phyloP scores from a whole-genome alignment of 208 protist genomes.

The Lotmaria passim region DNA sequence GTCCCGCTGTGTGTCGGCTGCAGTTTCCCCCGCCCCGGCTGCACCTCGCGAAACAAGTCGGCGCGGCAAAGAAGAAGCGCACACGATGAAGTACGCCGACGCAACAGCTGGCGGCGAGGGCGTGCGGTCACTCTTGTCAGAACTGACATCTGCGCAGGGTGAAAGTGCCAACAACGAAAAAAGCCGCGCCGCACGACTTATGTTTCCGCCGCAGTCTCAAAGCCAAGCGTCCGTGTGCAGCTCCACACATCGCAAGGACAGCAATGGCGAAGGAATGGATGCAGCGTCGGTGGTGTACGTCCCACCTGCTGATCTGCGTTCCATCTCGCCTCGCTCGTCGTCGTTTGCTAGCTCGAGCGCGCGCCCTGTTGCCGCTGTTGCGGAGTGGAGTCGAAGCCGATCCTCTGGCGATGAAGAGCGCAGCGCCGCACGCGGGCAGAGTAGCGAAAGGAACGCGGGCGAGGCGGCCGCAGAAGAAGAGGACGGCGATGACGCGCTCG shows the following conservation, averaged over 20 bases:
- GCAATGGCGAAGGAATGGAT: not conserved
- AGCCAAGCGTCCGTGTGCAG: not conserved
- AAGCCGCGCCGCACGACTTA: too few relatives aligned
- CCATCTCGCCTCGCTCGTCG: conserved; percentile 12
- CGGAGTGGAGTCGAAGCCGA: not conserved
- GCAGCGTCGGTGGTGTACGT: conserved; percentile 6
- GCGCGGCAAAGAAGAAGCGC: not conserved
- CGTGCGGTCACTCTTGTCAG: conserved; percentile 23
- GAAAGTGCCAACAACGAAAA: too few relatives aligned
- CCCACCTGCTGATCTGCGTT: conserved; percentile 1
- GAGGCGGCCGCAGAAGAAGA: not conserved
- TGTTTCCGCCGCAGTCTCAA: too few relatives aligned
- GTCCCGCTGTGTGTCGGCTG: conserved; percentile 1
- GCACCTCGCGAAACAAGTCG: not conserved
- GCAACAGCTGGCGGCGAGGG: not conserved
- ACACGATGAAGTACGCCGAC: not conserved
- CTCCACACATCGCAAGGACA: too few relatives aligned
- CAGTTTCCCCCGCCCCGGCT: conserved; percentile 1
- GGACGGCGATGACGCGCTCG: too few relatives aligned
- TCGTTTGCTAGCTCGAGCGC: not conserved
- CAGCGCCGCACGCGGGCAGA: not conserved
- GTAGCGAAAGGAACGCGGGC: not conserved
- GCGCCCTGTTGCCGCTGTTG: too few relatives aligned
- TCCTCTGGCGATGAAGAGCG: not conserved
- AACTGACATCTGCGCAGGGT: conserved; percentile 14